Conservation (phyloP, 495 filamentous ascomycete genomes). For the Trichoderma parareesei region DNA sequence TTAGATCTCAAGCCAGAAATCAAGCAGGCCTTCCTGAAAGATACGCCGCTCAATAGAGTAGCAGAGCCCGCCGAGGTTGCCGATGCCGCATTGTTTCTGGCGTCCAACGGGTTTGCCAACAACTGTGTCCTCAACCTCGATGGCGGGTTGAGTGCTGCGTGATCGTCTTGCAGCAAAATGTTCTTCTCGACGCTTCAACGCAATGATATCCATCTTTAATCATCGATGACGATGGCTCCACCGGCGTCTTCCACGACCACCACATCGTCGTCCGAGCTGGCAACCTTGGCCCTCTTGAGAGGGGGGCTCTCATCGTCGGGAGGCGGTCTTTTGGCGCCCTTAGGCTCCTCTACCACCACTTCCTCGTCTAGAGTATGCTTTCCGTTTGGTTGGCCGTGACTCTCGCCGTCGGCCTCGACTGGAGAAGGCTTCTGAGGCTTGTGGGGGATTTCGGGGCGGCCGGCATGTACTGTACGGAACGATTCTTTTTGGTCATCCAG, state of each 20-base stretch:
- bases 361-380: slow-evolving; percentile 17
- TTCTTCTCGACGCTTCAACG: background rate
- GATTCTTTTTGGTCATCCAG: background rate
- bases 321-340: slow-evolving; percentile 29
- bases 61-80: slow-evolving; percentile 56
- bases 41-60: slow-evolving; percentile 5
- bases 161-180: slow-evolving; percentile 9
- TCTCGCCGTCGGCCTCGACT: slow-evolving; percentile 25
- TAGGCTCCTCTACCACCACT: slow-evolving; percentile 17
- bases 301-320: slow-evolving; percentile 23
- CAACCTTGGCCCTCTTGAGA: slow-evolving; percentile 38
- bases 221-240: slow-evolving; percentile 70
- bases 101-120: slow-evolving; percentile 69
- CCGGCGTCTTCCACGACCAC: slow-evolving; percentile 51
- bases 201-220: slow-evolving; percentile 36
- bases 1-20: slow-evolving; percentile 19
- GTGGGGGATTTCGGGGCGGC: slow-evolving; percentile 36
- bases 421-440: slow-evolving; percentile 31
- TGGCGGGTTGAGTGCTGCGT: slow-evolving; percentile 67
- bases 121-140: slow-evolving; percentile 84
- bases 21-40: slow-evolving; percentile 14
- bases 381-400: slow-evolving; percentile 19
- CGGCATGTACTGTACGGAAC: slow-evolving; percentile 14
- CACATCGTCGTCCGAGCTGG: slow-evolving; percentile 30
- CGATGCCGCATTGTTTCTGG: slow-evolving; percentile 72